A percentile compares a stretch with the other conserved stretches of the same genome.
These are phyloP conservation scores for Podospora bellae-mahoneyi DNA, from an alignment of 495 filamentous ascomycete genomes.

Conservation along the genomic window DNA sequence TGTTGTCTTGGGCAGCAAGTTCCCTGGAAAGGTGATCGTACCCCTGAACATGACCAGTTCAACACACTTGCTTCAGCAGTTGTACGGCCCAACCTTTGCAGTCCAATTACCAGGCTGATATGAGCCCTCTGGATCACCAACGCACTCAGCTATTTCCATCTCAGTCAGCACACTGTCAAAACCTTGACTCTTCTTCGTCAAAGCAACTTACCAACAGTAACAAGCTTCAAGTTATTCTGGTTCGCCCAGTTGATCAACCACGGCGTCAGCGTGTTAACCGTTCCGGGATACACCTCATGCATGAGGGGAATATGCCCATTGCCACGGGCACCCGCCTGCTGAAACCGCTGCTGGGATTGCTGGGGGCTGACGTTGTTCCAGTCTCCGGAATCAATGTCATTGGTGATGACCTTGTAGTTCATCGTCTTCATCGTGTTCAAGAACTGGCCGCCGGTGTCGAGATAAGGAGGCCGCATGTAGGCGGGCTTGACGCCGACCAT, in stretches of 20 bases:
- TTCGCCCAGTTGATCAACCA: constrained; percentile 55
- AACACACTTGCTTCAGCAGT: constrained; percentile 16
- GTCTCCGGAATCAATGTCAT: constrained; percentile 52
- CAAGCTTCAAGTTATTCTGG: constrained; percentile 48
- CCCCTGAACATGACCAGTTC: too few relatives aligned
- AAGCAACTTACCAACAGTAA: constrained; percentile 47
- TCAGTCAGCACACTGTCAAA: constrained; percentile 20
- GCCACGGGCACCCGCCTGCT: constrained; percentile 43
- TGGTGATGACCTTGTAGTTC: constrained; percentile 53
- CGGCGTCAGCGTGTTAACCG: constrained; percentile 46
- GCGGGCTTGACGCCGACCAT: constrained; percentile 52
- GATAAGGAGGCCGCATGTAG: constrained; percentile 54
- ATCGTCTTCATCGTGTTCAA: constrained; percentile 44
- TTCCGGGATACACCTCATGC: constrained; percentile 52
- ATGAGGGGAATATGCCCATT: constrained; percentile 54
- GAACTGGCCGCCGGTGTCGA: constrained; percentile 46
- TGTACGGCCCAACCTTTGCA: constrained; percentile 22
- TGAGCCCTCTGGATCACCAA: constrained; percentile 44
- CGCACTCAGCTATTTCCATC: constrained; percentile 43
- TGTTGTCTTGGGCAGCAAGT: too few relatives aligned
- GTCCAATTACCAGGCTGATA: constrained; percentile 44
- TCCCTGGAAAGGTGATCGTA: too few relatives aligned
- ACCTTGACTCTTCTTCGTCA: background rate
- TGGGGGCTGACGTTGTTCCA: constrained; percentile 49
- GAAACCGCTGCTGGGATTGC: constrained; percentile 45